Evolutionary conservation across 1,139 yeast species (phyloP), one percentile per base, ranked within the genome.

Genomic region (Geotrichum aggregatum): DNA sequence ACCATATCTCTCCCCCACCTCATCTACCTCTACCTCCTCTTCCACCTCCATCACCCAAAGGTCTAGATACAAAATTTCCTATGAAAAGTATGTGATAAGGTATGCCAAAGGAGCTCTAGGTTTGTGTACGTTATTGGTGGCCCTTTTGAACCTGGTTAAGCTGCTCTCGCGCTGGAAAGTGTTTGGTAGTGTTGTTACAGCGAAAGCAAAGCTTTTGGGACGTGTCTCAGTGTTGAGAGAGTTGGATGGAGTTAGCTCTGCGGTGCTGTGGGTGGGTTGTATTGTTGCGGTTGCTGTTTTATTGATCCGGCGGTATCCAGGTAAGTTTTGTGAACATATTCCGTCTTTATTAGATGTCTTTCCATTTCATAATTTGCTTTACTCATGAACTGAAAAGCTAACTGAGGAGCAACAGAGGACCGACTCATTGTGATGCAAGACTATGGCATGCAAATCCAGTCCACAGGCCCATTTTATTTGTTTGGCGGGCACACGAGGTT

Each of bases 371-470:
- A 24, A 24, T 24, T 5, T 5, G 28, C 7, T 8, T 24, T 5
- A 24, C 4, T 7, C n/a, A 34, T 2, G 18, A 11, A 13, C 11
- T 13, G 36, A 16, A n/a, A 16, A 34, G 13, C 42, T 39, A 39
- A 39, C 42, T 5, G 8, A 8, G 6, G 21, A 3, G 22, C 44
- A 3, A n/a, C 44, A 42, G 60, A 52, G 38, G 62, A 60, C 34
- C 54, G 59, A 7, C 52, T 67, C 14, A 40, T 66, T 47, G 68
- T 65, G 5, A 52, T 68, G 34, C 61, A 61, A 40, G 61, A 63
- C 19, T 58, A 67, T 31, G 71, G 71, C 1, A 46, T 68, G 3
- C 71, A 68, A 50, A 56, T 68, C 2, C 56, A 61, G 7, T 52
- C 61, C 6, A 45, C 61, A 1, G 63, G 66, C 2, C 52, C 48